These are phyloP conservation scores for Daldinia grandis DNA, from an alignment of 495 filamentous ascomycete genomes.

Conservation along the genomic window DNA sequence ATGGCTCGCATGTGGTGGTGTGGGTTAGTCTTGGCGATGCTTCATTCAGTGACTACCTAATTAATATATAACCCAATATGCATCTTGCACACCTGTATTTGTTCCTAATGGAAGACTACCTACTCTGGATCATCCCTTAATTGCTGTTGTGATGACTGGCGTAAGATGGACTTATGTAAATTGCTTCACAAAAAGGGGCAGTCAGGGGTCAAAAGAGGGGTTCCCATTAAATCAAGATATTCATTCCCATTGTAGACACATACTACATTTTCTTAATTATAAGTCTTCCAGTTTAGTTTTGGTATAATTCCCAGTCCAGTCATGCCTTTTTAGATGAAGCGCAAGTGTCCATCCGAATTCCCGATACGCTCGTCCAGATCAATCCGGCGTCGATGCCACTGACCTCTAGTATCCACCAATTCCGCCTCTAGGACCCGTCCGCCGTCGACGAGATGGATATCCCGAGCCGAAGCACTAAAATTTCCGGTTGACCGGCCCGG, in stretches of 20 bases:
- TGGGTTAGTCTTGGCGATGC: neutral
- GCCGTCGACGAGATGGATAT: constrained; percentile 50
- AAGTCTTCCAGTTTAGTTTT: neutral
- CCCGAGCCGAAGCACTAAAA: constrained; percentile 50
- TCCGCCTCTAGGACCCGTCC: constrained; percentile 54
- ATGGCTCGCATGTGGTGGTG: neutral
- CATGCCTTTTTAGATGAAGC: constrained; percentile 7
- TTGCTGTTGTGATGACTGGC: neutral
- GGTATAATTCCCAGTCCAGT: neutral
- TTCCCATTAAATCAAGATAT: neutral
- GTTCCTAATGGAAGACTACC: neutral
- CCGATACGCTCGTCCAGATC: constrained; percentile 54
- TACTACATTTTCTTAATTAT: neutral
- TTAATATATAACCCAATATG: neutral
- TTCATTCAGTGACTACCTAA: neutral
- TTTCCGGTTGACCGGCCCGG: constrained; percentile 51
- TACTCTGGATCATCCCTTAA: neutral
- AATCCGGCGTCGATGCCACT: constrained; percentile 47
- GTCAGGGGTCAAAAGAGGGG: neutral
- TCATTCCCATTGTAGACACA: neutral
- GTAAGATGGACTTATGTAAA: neutral
- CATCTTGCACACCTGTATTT: too few relatives aligned
- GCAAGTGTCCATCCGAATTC: constrained; percentile 52
- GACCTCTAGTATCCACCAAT: constrained; percentile 42
- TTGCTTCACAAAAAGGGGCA: neutral